Base-by-base conservation (phyloP, 2,329 filamentous ascomycete genomes). In the Apiospora arundinis region DNA sequence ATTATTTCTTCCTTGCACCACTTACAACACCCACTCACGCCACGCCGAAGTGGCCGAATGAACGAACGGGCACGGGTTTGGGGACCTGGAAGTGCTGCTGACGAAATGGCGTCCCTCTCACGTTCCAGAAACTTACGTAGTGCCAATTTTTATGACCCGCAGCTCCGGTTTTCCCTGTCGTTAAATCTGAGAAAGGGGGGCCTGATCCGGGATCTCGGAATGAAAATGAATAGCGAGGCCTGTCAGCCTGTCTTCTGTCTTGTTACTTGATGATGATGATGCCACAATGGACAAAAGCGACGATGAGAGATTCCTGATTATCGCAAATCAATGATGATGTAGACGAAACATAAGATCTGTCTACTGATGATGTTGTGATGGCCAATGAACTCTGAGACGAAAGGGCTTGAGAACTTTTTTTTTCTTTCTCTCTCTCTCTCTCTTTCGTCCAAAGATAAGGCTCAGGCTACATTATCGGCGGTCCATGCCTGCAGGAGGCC, bases 61-160 rank as follows among this genome's bases (percentile, higher is more conserved):
- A 63, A 63, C 56, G 32, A 40, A 63, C 56, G 56, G 56, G 56
- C 18, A 63, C 32, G 32, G 56, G 21, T 63, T 56, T 63, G 32
- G 56, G 56, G 40, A 63, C 56, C 18, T 63, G 56, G 32, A 37
- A 63, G 56, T 40, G 56, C 56, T 63, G 56, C 56, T 63, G 56
- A 63, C 56, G 56, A 63, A 63, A 63, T 63, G 49, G 49, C 56
- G 56, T 40, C 42, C 42, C 42, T 45, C 56, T 63, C 56, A 21
- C 56, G 56, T 63, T 63, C 56, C 56, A 63, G 56, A 63, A 63
- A 63, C 56, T 63, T 63, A 63, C 56, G 56, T 63, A 63, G 56
- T 63, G 32, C 56, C 56, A 40, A 63, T 40, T n/a, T 63, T 63
- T 63, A 18, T 40, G 56, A 63, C 56, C 56, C 56, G 56, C 56